Evolutionary conservation across 257 asterid genomes (phyloP).

Genomic region (Vinca minor): DNA sequence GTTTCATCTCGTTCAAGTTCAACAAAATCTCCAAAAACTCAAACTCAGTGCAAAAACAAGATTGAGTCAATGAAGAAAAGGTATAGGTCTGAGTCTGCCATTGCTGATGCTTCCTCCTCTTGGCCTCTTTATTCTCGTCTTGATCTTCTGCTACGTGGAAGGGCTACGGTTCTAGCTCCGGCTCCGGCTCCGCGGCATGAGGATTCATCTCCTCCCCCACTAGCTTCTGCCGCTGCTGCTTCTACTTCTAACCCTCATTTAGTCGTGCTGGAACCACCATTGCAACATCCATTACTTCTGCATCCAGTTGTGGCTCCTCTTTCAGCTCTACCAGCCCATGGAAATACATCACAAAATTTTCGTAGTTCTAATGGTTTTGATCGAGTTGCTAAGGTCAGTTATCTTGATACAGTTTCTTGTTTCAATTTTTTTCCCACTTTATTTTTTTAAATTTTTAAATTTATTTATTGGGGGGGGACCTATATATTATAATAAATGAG

Average conservation of each 20-base stretch:
- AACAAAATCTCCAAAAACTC: conserved; percentile 54
- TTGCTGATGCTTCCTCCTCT: conserved; percentile 48
- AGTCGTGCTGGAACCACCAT: conserved; percentile 10
- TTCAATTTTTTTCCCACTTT: background rate
- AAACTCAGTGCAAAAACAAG: conserved; percentile 85
- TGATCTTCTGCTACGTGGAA: conserved; percentile 71
- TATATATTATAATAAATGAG: too few relatives aligned
- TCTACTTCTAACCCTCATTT: conserved; percentile 2
- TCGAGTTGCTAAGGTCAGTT: conserved; percentile 49
- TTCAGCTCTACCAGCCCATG: conserved; percentile 20
- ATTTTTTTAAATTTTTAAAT: too few relatives aligned
- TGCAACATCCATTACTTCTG: background rate
- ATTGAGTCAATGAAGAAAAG: conserved; percentile 92
- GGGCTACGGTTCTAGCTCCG: conserved; percentile 18
- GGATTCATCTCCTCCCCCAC: background rate
- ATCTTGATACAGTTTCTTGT: background rate
- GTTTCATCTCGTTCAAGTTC: conserved; percentile 43
- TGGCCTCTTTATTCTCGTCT: conserved; percentile 81
- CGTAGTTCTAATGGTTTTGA: conserved; percentile 40
- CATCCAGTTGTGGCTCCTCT: too few relatives aligned
- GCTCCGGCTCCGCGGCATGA: conserved; percentile 3
- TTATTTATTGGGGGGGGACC: too few relatives aligned
- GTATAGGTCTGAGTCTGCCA: conserved; percentile 74
- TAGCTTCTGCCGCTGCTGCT: background rate
- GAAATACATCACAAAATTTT: conserved; percentile 30